Percentiles rank a stretch among this genome's conserved stretches.
phyloP scores from a whole-genome alignment of 2,329 filamentous ascomycete species.

The Akanthomyces muscarius region DNA sequence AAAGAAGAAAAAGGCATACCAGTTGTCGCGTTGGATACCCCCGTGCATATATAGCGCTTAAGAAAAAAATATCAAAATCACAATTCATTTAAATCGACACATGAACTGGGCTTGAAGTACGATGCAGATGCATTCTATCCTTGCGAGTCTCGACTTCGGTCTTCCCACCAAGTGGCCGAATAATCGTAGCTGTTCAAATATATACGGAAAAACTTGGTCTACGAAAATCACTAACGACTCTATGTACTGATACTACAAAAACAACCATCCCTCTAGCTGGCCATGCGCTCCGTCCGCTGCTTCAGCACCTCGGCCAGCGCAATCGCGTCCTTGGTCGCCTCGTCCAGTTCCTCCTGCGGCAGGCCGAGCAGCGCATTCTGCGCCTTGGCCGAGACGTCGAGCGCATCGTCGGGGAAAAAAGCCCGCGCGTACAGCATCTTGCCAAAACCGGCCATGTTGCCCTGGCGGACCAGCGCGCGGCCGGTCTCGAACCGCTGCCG shows the following conservation, averaged over 20 bases:
- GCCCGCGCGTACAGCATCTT: constrained; percentile 48
- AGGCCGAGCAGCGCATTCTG: constrained; percentile 50
- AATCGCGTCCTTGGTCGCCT: constrained; percentile 36
- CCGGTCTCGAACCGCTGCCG: constrained; percentile 46
- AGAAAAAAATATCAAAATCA: not conserved
- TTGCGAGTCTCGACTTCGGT: not conserved
- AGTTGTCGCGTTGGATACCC: constrained; percentile 16
- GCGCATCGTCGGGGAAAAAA: constrained; percentile 42
- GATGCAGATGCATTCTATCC: not conserved
- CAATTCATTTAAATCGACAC: not conserved
- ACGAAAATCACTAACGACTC: no score
- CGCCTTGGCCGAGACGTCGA: constrained; percentile 34
- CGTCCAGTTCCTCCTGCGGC: constrained; percentile 52
- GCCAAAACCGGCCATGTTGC: constrained; percentile 40
- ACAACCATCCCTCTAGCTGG: not conserved
- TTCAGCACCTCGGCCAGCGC: not conserved
- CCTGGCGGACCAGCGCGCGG: constrained; percentile 36
- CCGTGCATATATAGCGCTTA: not conserved
- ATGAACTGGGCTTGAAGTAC: not conserved
- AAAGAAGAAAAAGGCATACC: constrained; percentile 16
- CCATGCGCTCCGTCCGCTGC: constrained; percentile 6
- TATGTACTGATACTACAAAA: not conserved
- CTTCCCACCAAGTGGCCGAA: not conserved
- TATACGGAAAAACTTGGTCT: no score
- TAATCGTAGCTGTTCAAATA: not conserved